Evolutionary conservation across 2,329 filamentous ascomycete genomes (phyloP).

Genomic region (Scorias spongiosa): DNA sequence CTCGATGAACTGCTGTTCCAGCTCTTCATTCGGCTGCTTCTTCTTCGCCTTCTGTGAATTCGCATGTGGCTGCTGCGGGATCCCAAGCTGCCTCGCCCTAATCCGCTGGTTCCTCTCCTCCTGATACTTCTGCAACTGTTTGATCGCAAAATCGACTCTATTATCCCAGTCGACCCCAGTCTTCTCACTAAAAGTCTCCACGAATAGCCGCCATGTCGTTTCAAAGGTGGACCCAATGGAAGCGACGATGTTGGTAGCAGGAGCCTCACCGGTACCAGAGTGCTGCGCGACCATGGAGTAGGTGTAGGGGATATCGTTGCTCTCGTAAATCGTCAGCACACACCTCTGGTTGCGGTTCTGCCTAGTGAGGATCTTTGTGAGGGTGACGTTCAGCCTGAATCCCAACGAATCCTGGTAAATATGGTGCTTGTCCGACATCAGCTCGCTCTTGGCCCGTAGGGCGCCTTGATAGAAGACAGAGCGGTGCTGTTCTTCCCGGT

Average conservation of each 20-base stretch:
- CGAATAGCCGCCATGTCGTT: conserved; percentile 23
- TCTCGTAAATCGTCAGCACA: conserved; percentile 49
- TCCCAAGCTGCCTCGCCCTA: neutral
- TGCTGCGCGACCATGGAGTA: conserved; percentile 41
- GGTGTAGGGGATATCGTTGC: conserved; percentile 39
- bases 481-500: conserved; percentile 15
- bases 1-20: neutral
- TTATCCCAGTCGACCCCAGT: conserved; percentile 28
- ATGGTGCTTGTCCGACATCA: conserved; percentile 41
- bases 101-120: neutral
- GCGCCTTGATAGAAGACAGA: conserved; percentile 11
- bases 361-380: conserved; percentile 38
- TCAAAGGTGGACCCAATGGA: conserved; percentile 18
- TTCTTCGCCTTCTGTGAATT: neutral
- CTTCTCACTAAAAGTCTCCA: conserved; percentile 24
- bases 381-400: conserved; percentile 48
- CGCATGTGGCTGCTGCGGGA: too few species aligned
- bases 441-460: conserved; percentile 13
- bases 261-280: conserved; percentile 6
- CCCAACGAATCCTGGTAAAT: conserved; percentile 47
- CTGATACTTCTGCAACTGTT: conserved; percentile 1
- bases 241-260: conserved; percentile 15
- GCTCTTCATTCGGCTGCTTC: neutral
- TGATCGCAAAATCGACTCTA: conserved; percentile 14
- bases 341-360: conserved; percentile 43